phyloP scores from a whole-genome alignment of 2,329 filamentous ascomycete genomes.

The Colletotrichum costaricense region DNA sequence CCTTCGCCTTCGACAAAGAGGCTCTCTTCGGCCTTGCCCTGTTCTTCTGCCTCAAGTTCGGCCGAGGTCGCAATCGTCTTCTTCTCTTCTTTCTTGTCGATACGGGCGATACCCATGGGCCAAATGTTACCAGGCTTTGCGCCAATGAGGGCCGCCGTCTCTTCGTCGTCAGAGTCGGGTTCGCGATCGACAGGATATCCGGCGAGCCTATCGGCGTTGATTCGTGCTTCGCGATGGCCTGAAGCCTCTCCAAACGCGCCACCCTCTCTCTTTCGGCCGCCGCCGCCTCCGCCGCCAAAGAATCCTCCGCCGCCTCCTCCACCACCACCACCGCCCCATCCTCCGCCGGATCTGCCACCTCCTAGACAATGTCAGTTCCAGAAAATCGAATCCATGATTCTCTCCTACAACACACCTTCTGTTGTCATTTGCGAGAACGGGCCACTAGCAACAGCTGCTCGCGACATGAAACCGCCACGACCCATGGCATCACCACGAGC shows the following conservation, averaged over 20 bases:
- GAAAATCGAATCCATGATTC: background rate
- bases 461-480: conserved; percentile 50
- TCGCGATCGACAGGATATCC: conserved; percentile 47
- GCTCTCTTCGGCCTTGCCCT: conserved; percentile 57
- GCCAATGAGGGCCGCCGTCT: conserved; percentile 37
- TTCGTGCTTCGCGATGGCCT: conserved; percentile 55
- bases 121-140: conserved; percentile 46
- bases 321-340: conserved; percentile 34
- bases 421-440: conserved; percentile 47
- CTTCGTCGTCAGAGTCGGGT: conserved; percentile 38
- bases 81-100: conserved; percentile 65
- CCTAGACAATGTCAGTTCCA: conserved; percentile 26
- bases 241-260: conserved; percentile 51
- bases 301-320: conserved; percentile 40
- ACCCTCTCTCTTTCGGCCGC: conserved; percentile 47
- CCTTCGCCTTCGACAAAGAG: conserved; percentile 55
- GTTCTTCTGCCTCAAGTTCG: conserved; percentile 66
- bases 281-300: conserved; percentile 40
- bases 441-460: conserved; percentile 50
- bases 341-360: conserved; percentile 33
- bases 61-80: conserved; percentile 66
- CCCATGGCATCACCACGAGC: conserved; percentile 59
- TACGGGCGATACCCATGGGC: conserved; percentile 67
- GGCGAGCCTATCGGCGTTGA: conserved; percentile 68
- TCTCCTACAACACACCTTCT: conserved; percentile 22